Percentiles rank a stretch among this genome's conserved stretches.
Evolutionary conservation across 169 alveolate species (phyloP).

Genomic region (Plasmodium coatneyi): DNA sequence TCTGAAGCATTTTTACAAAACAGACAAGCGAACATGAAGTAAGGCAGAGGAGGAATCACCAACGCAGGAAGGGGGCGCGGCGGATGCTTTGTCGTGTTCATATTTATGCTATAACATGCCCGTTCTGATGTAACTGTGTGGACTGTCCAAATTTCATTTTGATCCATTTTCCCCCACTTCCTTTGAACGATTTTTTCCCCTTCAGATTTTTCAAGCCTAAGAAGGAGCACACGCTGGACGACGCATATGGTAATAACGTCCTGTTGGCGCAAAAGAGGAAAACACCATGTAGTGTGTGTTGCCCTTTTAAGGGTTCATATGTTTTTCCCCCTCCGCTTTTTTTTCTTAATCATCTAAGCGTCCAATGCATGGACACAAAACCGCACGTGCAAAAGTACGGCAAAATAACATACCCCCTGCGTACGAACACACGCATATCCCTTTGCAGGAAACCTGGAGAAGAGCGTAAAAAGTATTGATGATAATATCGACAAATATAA

Average conservation of each 20-base stretch:
- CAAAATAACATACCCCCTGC: background rate
- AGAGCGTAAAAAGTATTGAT: slow-evolving; percentile 60
- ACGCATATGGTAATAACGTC: slow-evolving; percentile 53
- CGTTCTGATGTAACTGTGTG: background rate
- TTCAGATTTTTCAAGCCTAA: slow-evolving; percentile 52
- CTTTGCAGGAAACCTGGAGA: slow-evolving; percentile 35
- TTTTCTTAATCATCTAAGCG: background rate
- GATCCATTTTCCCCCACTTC: background rate
- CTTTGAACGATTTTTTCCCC: background rate
- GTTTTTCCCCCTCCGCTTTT: background rate
- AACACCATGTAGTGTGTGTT: background rate
- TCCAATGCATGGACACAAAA: background rate
- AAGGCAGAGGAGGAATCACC: background rate
- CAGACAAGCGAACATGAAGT: background rate
- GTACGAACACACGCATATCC: background rate
- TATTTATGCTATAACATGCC: background rate
- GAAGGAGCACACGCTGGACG: slow-evolving; percentile 65
- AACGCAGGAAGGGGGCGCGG: background rate
- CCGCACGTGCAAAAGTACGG: background rate
- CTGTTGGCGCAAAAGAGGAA: background rate
- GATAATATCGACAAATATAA: slow-evolving; percentile 60
- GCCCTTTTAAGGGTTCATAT: background rate
- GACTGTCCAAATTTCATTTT: background rate
- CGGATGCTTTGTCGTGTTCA: background rate
- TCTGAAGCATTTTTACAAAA: background rate